These are phyloP conservation scores for Colletotrichum tabaci DNA, from an alignment of 2,329 filamentous ascomycete genomes.

Conservation along the genomic window DNA sequence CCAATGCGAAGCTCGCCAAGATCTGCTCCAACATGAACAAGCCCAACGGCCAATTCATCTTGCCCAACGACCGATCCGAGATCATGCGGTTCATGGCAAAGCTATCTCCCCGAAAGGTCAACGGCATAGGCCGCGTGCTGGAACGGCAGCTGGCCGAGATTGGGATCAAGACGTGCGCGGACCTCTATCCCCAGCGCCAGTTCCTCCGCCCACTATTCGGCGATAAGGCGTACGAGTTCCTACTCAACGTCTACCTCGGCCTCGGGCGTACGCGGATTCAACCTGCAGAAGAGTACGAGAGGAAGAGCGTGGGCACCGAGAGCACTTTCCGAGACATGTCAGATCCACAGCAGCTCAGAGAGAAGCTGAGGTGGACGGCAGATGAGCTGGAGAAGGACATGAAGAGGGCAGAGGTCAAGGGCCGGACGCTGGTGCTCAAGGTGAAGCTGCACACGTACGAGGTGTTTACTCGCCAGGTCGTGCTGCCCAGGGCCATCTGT, in stretches of 20 bases:
- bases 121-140: constrained; percentile 93
- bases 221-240: constrained; percentile 90
- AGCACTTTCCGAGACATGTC: constrained; percentile 89
- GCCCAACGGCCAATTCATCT: constrained; percentile 89
- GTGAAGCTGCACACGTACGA: constrained; percentile 96
- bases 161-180: constrained; percentile 88
- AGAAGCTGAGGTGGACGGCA: constrained; percentile 85
- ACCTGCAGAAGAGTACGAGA: constrained; percentile 89
- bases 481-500: constrained; percentile 79
- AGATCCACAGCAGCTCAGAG: constrained; percentile 76
- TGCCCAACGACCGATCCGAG: constrained; percentile 78
- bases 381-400: constrained; percentile 91
- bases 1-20: constrained; percentile 94
- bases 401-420: constrained; percentile 84
- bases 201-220: constrained; percentile 86
- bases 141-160: constrained; percentile 92
- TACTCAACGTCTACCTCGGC: constrained; percentile 87
- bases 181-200: constrained; percentile 84
- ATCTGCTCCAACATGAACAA: constrained; percentile 97
- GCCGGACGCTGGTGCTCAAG: constrained; percentile 92
- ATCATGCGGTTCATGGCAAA: constrained; percentile 91
- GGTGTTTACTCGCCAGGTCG: constrained; percentile 86
- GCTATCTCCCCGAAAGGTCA: constrained; percentile 90
- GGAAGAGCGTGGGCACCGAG: constrained; percentile 95
- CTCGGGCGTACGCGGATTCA: constrained; percentile 88